Conservation (phyloP, 768 basidiomycete genomes). For the Termitomyces sp. region DNA sequence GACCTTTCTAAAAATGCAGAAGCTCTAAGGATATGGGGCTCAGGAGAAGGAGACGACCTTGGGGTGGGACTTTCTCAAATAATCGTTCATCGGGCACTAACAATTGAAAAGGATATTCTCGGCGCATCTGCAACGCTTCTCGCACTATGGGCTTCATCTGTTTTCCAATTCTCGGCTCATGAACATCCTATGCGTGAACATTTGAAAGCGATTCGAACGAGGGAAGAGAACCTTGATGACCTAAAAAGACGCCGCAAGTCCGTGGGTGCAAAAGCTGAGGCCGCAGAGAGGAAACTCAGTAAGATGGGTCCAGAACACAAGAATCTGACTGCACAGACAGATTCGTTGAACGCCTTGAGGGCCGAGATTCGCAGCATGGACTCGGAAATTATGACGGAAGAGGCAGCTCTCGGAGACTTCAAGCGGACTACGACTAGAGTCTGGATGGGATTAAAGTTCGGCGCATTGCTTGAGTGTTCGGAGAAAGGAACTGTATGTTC, state of each 20-base stretch:
- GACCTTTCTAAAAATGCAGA: conserved; percentile 71
- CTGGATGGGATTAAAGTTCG: conserved; percentile 83
- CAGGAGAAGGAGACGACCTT: conserved; percentile 79
- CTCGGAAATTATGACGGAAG: conserved; percentile 77
- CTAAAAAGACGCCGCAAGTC: conserved; percentile 64
- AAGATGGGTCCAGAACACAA: conserved; percentile 92
- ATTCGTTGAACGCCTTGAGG: conserved; percentile 59
- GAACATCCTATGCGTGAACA: conserved; percentile 65
- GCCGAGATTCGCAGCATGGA: conserved; percentile 78
- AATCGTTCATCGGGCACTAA: not conserved
- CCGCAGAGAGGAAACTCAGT: conserved; percentile 81
- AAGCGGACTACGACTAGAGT: conserved; percentile 66
- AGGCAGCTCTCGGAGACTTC: conserved; percentile 75
- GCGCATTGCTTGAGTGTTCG: conserved; percentile 76
- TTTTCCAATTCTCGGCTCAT: conserved; percentile 65
- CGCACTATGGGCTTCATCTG: conserved; percentile 57
- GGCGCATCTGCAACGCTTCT: conserved; percentile 64
- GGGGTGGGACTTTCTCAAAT: conserved; percentile 41
- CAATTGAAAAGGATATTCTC: conserved; percentile 57
- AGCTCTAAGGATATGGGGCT: conserved; percentile 65
- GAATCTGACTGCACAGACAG: conserved; percentile 68
- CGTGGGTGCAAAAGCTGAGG: conserved; percentile 66
- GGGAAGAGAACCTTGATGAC: conserved; percentile 80
- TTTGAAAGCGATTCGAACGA: conserved; percentile 77
- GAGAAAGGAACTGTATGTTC: conserved; percentile 64